Evolutionary conservation across 2,329 filamentous ascomycete species (phyloP).

Genomic region (Ophiostoma sp.): DNA sequence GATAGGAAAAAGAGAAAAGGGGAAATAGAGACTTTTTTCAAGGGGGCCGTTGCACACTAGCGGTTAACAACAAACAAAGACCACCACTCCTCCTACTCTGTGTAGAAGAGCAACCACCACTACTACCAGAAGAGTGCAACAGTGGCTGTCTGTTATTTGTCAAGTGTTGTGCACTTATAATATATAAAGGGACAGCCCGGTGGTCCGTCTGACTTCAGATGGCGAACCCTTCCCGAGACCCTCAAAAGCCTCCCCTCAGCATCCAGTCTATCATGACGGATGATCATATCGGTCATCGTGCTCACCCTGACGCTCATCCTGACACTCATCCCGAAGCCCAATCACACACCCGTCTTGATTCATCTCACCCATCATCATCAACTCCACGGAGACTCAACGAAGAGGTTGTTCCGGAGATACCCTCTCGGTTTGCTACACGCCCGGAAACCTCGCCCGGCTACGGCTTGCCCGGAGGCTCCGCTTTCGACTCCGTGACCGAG

Average conservation of each 20-base stretch:
- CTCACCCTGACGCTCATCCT: slow-evolving; percentile 28
- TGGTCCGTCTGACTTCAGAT: slow-evolving; percentile 33
- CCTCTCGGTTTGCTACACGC: background rate
- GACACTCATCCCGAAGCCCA: background rate
- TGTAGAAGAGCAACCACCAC: background rate
- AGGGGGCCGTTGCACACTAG: slow-evolving; percentile 9
- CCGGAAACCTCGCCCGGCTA: background rate
- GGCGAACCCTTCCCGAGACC: slow-evolving; percentile 38
- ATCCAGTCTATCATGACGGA: slow-evolving; percentile 48
- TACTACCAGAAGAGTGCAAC: background rate
- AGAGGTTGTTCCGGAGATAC: background rate
- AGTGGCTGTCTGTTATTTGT: slow-evolving; percentile 3
- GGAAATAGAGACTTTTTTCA: background rate
- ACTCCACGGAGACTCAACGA: slow-evolving; percentile 20
- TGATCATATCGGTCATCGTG: slow-evolving; percentile 40
- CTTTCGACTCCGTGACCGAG: background rate
- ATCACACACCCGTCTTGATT: background rate
- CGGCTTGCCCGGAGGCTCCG: slow-evolving; percentile 4
- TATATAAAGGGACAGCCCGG: slow-evolving; percentile 19
- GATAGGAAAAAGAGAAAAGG: background rate
- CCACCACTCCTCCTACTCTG: background rate
- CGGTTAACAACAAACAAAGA: slow-evolving; percentile 3
- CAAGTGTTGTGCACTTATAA: background rate
- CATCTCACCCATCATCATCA: slow-evolving; percentile 24
- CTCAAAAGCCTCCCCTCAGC: slow-evolving; percentile 47